Evolutionary conservation across 768 basidiomycete species (phyloP), one percentile per base, ranked within the genome.

Genomic region (Trametes gibbosa): DNA sequence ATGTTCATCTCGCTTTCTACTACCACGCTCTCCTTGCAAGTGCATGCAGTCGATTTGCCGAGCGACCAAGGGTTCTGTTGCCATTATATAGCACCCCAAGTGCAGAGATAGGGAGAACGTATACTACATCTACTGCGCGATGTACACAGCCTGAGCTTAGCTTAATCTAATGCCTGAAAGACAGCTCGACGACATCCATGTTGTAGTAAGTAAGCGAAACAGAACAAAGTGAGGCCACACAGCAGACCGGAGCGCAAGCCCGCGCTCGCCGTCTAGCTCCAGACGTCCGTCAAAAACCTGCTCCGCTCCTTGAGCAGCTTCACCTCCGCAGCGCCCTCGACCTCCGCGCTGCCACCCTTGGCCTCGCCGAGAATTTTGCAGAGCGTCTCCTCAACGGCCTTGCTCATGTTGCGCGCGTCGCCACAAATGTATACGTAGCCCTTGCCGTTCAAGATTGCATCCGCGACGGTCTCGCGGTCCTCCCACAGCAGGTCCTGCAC

Each of bases 371-470:
- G 81, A 63, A 94, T 88, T 63, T 77, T 79, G 57, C 87, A 87
- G 41, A 99, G 77, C 45, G 86, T 82, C 65, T 96, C 93, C 74
- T 99, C 97, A 21, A 99, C 97, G 42, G 89, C 84, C 73, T 93
- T 95, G 73, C 87, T 87, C 97, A 99, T 99, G 73, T 81, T 84
- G 82, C 92, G 96, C 54, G 95, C 95, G 67, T 98, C 95, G 68
- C 95, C 95, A 66, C 95, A 98, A 62, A 98, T 92, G 74, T 98
- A 98, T 2, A 97, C 82, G 73, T 95, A 96, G n/a, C 92, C 97
- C 76, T 98, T 94, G 73, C 92, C 90, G 64, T 91, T 90, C 63
- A 97, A 79, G 65, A 99, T 92, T 17, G 90, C 87, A 56, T 95
- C 87, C 10, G 90, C 91, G 53, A 99, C 81, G 56, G 85, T 81